Percentiles rank a stretch among this genome's conserved stretches.
Evolutionary conservation across 768 basidiomycete genomes (phyloP).

Genomic region (Lyophyllum shimeji): DNA sequence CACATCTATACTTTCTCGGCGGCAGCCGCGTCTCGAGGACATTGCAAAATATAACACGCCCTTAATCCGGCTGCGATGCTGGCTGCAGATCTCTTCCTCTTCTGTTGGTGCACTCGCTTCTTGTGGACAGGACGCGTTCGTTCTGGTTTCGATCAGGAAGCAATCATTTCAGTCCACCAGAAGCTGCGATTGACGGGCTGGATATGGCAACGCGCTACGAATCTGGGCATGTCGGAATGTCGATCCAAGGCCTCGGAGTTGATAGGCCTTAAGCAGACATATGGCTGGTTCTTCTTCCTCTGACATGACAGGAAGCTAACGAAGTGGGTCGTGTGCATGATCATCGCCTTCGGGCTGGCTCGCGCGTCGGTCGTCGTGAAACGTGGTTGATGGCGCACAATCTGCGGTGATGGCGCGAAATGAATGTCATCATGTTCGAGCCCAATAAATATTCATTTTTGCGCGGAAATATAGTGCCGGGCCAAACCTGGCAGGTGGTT

Average conservation of each 20-base stretch:
- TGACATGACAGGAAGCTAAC: slow-evolving; percentile 53
- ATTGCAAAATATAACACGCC: neutral
- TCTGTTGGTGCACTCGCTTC: neutral
- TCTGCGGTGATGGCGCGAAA: slow-evolving; percentile 20
- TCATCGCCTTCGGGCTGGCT: slow-evolving; percentile 32
- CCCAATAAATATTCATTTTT: slow-evolving; percentile 14
- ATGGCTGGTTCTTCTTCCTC: slow-evolving; percentile 22
- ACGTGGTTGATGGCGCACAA: slow-evolving; percentile 31
- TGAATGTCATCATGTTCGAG: slow-evolving; percentile 1
- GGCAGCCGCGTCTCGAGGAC: slow-evolving; percentile 7
- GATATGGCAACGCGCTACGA: neutral
- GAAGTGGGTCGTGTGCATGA: slow-evolving; percentile 26
- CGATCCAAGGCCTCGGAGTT: slow-evolving; percentile 8
- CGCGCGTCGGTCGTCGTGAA: slow-evolving; percentile 43
- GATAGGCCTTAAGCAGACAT: neutral
- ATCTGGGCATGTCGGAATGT: neutral
- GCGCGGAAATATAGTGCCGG: slow-evolving; percentile 4
- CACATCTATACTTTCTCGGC: slow-evolving; percentile 22
- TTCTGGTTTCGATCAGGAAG: slow-evolving; percentile 11
- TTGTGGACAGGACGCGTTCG: neutral
- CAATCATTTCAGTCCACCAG: neutral
- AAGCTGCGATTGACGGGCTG: slow-evolving; percentile 2
- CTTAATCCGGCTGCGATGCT: slow-evolving; percentile 3
- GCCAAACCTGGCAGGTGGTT: slow-evolving; percentile 6
- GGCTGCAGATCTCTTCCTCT: slow-evolving; percentile 13